Base-by-base conservation (phyloP, 306 rosid genomes). In the Quercus berberidifolia region DNA sequence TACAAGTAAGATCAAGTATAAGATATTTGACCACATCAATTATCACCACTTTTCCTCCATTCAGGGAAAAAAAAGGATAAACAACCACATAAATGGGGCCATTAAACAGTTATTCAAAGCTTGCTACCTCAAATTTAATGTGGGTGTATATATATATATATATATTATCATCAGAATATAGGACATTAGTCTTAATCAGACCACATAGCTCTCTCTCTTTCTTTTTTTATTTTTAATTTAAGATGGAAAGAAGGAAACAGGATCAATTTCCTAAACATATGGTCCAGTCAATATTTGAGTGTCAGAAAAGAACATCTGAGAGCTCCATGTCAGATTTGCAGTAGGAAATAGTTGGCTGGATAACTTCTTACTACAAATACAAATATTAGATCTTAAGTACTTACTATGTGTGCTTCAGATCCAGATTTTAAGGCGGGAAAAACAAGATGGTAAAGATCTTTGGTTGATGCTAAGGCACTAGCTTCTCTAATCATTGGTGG, bases 391-490 rank as follows among this genome's bases (percentile, higher is more conserved):
- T 56, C 12, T 20, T 26, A 26, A 67, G 76, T 84, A 82, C 99
- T 91, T 83, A 96, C 99, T 78, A 93, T 83, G 6, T 91, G 90
- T 18, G 97, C 83, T 76, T 96, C 99, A 19, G 94, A 89, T 87
- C 99, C 99, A 30, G 98, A 91, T 88, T 90, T 96, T 79, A 96
- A 77, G 73, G 97, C 93, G 26, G 96, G 97, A 62, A 93, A 96
- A 86, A 96, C 91, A 78, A 93, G 90, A 87, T 90, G 96, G 87
- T 87, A 96, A 85, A 90, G 90, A 73, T 96, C 98, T 88, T 92
- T 96, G 87, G 92, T 88, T 55, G 92, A 81, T 55, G 88, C 81
- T 71, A 79, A 64, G 74, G 88, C 86, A 33, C 89, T 83, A 83
- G 94, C 88, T 63, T 96, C 99, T 88, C 88, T 90, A 71, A 86